Evolutionary conservation across 345 rosid genomes (phyloP), one percentile per base, ranked within the genome.

Genomic region (Hevea brasiliensis): DNA sequence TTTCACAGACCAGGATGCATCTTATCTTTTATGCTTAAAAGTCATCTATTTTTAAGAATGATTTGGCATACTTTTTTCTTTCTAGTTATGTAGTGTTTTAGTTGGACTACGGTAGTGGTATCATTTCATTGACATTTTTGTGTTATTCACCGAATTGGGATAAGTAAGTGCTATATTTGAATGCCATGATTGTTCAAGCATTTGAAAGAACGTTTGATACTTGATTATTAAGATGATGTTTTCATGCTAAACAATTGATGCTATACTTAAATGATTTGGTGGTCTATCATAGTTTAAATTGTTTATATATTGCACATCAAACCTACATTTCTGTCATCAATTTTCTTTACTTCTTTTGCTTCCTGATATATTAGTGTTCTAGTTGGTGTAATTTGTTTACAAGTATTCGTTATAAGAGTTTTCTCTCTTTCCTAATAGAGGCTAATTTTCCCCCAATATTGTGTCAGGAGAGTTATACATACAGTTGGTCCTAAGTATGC

Each of bases 401-500:
- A 54, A 18, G 48, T 53, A 17, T 61, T 37, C 40, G 4, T 4
- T 44, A 32, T 32, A 32, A 32, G 37, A 32, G 4, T 32, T 32
- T 32, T 32, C 4, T 32, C 37, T 32, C 37, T 32, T 32, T 32
- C 37, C 37, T 32, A 32, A n/a, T n/a, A 32, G 37, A 32, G 37
- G 37, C 37, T 32, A 32, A 32, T 32, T 32, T 32, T 32, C 27
- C 0, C 23, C 44, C 21, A 41, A 26, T 42, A 15, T 17, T 50
- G 18, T 65, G 27, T 17, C 51, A 80, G 83, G 83, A 72, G 71
- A 75, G 68, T 80, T 68, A 89, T 95, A 75, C 99, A 95, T 73
- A 92, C 99, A 7, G 98, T 95, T 74, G 99, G 99, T 60, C 99
- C 99, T 59, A 95, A 92, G 81, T 92, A 95, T 84, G 99, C 97